A percentile compares a stretch with the other conserved stretches of the same genome.
phyloP scores from a whole-genome alignment of 371 early-diverging fungal species.

The Mortierella sp. region DNA sequence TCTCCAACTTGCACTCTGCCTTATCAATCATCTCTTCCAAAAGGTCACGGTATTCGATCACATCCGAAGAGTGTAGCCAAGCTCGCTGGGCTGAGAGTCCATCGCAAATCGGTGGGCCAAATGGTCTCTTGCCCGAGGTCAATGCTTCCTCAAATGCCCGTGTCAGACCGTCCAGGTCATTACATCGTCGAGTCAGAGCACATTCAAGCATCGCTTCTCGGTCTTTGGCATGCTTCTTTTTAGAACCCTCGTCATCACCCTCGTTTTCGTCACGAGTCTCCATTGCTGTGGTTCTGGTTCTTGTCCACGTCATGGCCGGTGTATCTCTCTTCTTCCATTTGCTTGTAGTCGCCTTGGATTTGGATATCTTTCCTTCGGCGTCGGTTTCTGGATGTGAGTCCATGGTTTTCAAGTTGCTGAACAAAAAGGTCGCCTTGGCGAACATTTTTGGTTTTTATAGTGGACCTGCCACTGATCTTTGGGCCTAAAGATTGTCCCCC shows the following conservation, averaged over 20 bases:
- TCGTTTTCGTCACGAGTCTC: background rate
- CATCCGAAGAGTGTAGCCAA: conserved; percentile 11
- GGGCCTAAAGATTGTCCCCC: too few species aligned
- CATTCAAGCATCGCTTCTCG: conserved; percentile 5
- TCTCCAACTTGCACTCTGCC: conserved; percentile 6
- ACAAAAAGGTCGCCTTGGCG: too few species aligned
- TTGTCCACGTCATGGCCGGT: background rate
- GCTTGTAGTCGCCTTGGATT: too few species aligned
- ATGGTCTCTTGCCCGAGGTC: conserved; percentile 11
- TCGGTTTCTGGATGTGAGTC: too few species aligned
- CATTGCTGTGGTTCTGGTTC: background rate
- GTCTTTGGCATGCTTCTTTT: conserved; percentile 1
- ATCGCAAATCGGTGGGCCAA: conserved; percentile 5
- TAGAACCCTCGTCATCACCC: background rate
- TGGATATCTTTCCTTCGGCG: too few species aligned
- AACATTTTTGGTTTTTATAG: too few species aligned
- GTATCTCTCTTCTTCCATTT: too few species aligned
- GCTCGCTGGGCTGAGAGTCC: conserved; percentile 7
- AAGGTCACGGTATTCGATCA: conserved; percentile 2
- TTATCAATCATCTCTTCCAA: conserved; percentile 13
- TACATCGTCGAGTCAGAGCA: conserved; percentile 4
- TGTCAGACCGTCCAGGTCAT: conserved; percentile 4
- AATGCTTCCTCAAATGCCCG: conserved; percentile 3
- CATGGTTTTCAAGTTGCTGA: too few species aligned
- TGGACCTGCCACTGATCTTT: too few species aligned